These are phyloP conservation scores for Raddia guianensis DNA, from an alignment of 176 grass and related monocot genomes.

Conservation along the genomic window DNA sequence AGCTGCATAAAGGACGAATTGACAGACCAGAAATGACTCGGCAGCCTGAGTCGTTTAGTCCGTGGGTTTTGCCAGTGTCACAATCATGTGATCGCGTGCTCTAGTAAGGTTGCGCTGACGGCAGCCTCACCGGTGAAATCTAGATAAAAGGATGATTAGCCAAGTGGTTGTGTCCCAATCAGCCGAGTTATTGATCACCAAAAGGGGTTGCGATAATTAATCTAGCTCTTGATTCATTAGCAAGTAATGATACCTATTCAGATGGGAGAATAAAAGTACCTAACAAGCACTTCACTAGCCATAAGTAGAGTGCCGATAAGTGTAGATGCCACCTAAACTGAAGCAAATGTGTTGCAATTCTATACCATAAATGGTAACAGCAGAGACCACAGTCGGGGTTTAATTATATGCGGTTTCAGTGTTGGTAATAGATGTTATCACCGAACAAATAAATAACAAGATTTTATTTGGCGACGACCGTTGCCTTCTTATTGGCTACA, in stretches of 20 bases:
- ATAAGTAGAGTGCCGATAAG: background rate
- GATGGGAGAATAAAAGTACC: background rate
- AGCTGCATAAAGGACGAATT: no score
- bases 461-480: slow-evolving; percentile 22
- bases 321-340: background rate
- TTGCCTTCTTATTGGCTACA: slow-evolving; percentile 28
- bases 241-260: background rate
- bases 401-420: background rate
- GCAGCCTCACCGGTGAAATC: no score
- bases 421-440: no score
- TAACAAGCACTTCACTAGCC: background rate
- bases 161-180: background rate
- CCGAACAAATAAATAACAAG: background rate
- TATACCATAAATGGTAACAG: background rate
- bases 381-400: background rate
- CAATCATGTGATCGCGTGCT: no score
- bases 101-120: no score
- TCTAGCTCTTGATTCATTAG: background rate
- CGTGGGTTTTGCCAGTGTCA: no score
- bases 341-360: slow-evolving; percentile 6
- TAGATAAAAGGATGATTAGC: no score
- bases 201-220: background rate
- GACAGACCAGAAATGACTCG: no score
- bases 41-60: no score
- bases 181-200: background rate